Percentiles rank a stretch among this genome's conserved stretches.
phyloP scores from a whole-genome alignment of 306 rosid genomes.

The Mucuna pruriens region DNA sequence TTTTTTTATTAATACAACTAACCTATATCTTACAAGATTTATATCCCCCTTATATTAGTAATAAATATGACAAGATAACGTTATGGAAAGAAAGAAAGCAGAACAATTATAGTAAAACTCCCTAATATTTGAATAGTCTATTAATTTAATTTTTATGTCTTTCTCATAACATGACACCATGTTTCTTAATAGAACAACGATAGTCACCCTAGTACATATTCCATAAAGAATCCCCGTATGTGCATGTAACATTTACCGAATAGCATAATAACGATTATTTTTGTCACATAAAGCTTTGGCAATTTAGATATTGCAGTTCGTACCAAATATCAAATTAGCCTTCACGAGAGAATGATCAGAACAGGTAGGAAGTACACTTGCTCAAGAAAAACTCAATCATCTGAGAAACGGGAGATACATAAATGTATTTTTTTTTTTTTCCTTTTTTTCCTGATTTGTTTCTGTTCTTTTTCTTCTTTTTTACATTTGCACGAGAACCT shows the following conservation, averaged over 20 bases:
- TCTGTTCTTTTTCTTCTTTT: constrained; percentile 31
- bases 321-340: background rate
- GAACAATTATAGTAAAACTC: background rate
- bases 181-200: background rate
- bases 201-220: too few species aligned
- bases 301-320: background rate
- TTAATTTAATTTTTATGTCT: background rate
- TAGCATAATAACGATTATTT: background rate
- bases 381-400: constrained; percentile 31
- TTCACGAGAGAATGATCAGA: background rate
- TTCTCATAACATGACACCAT: background rate
- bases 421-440: constrained; percentile 19
- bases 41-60: too few species aligned
- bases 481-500: constrained; percentile 56
- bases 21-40: too few species aligned
- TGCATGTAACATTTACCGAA: background rate
- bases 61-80: background rate
- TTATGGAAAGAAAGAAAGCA: background rate
- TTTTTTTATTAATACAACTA: too few species aligned
- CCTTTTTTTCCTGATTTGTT: background rate
- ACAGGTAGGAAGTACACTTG: background rate
- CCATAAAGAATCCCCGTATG: background rate
- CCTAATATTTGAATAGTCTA: background rate
- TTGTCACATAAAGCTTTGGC: background rate
- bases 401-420: constrained; percentile 29